phyloP scores from a whole-genome alignment of 2,329 filamentous ascomycete genomes.

The Neocatenulostroma microsporum region DNA sequence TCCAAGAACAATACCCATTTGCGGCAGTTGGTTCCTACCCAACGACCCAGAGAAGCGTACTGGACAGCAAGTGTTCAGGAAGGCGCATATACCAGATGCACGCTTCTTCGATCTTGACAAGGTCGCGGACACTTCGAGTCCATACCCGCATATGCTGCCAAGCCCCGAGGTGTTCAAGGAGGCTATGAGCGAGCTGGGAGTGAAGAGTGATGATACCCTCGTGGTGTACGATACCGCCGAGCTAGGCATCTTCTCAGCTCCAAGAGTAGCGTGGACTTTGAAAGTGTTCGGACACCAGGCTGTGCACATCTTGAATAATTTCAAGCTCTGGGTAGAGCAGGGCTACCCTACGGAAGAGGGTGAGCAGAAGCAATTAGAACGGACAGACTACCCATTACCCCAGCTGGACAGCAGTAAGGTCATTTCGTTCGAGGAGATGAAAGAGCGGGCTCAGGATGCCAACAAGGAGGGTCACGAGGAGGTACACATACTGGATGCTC shows the following conservation, averaged over 20 bases:
- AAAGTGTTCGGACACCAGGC: conserved; percentile 79
- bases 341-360: conserved; percentile 78
- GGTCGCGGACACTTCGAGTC: conserved; percentile 76
- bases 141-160: conserved; percentile 96
- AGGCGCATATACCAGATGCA: conserved; percentile 76
- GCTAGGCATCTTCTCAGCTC: conserved; percentile 87
- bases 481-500: conserved; percentile 82
- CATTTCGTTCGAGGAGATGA: conserved; percentile 73
- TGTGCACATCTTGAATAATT: conserved; percentile 93
- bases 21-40: conserved; percentile 92
- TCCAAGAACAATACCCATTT: conserved; percentile 78
- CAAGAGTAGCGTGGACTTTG: conserved; percentile 88
- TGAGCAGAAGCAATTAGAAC: conserved; percentile 45
- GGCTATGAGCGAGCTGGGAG: conserved; percentile 83
- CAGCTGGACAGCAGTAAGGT: conserved; percentile 54
- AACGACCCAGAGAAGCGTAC: conserved; percentile 70
- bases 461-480: conserved; percentile 78
- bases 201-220: conserved; percentile 76
- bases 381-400: conserved; percentile 37
- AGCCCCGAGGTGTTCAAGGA: conserved; percentile 70
- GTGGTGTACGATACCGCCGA: conserved; percentile 93
- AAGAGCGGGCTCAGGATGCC: conserved; percentile 63
- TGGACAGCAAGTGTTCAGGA: conserved; percentile 71
- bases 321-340: conserved; percentile 83
- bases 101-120: conserved; percentile 96